phyloP scores from a whole-genome alignment of 306 rosid species.

The Cucumis sativus region Cucumber_9930_V3 NC_026659.2:20781501-20782000 shows the following conservation, averaged over 20 bases:
- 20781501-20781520: slow-evolving; percentile 62
- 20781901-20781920: too few relatives aligned
- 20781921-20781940: too few relatives aligned
- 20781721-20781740: too few relatives aligned
- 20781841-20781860: too few relatives aligned
- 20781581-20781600: slow-evolving; percentile 41
- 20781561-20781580: slow-evolving; percentile 46
- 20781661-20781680: neutral
- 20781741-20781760: too few relatives aligned
- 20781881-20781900: neutral
- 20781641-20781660: neutral
- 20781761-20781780: neutral
- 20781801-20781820: neutral
- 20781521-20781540: slow-evolving; percentile 62
- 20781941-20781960: too few relatives aligned
- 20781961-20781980: too few relatives aligned
- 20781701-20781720: neutral
- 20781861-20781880: neutral
- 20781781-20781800: neutral
- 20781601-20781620: neutral
- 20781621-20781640: neutral
- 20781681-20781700: neutral
- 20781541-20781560: slow-evolving; percentile 63
- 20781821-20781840: neutral
- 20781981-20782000: too few relatives aligned